Percentiles rank a stretch among this genome's conserved stretches.
Evolutionary conservation across 768 basidiomycete species (phyloP).

Genomic region (Leccinum disarticulatum): DNA sequence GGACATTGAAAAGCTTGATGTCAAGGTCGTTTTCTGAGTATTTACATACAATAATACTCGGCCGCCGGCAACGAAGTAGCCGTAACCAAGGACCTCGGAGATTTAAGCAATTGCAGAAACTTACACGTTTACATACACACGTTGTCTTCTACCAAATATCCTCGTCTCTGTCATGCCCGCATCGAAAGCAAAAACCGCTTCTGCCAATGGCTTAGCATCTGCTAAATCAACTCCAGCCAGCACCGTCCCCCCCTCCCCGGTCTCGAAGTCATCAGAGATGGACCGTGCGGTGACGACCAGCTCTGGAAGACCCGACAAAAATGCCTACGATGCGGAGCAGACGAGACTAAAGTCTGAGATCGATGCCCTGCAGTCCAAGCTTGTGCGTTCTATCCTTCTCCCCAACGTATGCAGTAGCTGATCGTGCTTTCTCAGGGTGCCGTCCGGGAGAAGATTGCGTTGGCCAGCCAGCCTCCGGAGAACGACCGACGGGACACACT

Average conservation of each 20-base stretch:
- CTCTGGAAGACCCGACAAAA: slow-evolving; percentile 80
- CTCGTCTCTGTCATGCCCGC: slow-evolving; percentile 35
- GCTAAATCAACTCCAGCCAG: slow-evolving; percentile 26
- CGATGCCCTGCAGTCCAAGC: slow-evolving; percentile 73
- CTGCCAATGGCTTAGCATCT: slow-evolving; percentile 48
- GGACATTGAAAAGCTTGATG: slow-evolving; percentile 83
- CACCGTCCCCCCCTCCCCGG: slow-evolving; percentile 30
- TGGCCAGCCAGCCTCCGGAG: slow-evolving; percentile 57
- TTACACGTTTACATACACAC: slow-evolving; percentile 8
- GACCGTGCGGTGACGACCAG: slow-evolving; percentile 23
- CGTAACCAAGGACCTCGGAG: background rate
- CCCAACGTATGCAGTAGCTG: background rate
- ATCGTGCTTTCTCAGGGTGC: slow-evolving; percentile 46
- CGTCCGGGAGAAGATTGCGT: slow-evolving; percentile 73
- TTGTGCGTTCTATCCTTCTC: slow-evolving; percentile 54
- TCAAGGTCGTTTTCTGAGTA: slow-evolving; percentile 60
- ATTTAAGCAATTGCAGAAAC: too few relatives aligned
- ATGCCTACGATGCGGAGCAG: slow-evolving; percentile 81
- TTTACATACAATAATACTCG: background rate
- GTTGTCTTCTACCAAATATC: slow-evolving; percentile 14
- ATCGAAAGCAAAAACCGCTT: slow-evolving; percentile 55
- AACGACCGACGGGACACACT: slow-evolving; percentile 74
- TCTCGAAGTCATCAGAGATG: slow-evolving; percentile 19
- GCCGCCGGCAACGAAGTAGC: background rate
- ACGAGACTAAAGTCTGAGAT: slow-evolving; percentile 80